Evolutionary conservation across 208 protist species (phyloP).

Genomic region (Trypanosoma theileri): DNA sequence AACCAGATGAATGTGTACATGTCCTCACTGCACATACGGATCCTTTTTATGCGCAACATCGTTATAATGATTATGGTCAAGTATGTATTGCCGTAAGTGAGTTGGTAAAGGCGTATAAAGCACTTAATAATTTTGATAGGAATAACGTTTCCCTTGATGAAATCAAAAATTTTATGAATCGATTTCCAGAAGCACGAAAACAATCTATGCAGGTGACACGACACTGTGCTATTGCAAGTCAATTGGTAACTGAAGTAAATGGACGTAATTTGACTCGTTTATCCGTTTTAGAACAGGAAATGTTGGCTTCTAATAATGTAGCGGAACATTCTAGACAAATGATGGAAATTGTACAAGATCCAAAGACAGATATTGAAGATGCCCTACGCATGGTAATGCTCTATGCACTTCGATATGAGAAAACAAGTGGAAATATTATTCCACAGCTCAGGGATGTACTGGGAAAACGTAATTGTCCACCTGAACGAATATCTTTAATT

Average conservation of each 20-base stretch:
- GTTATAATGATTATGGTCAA: slow-evolving; percentile 97
- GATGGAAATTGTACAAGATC: slow-evolving; percentile 80
- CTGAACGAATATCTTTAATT: slow-evolving; percentile 66
- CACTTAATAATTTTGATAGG: slow-evolving; percentile 82
- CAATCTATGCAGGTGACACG: slow-evolving; percentile 80
- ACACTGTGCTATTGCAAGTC: slow-evolving; percentile 77
- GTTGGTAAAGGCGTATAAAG: slow-evolving; percentile 95
- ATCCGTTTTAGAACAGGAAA: slow-evolving; percentile 87
- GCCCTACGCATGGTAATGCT: slow-evolving; percentile 78
- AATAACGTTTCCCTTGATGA: slow-evolving; percentile 83
- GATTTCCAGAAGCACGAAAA: slow-evolving; percentile 80
- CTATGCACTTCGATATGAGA: slow-evolving; percentile 80
- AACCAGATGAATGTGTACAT: slow-evolving; percentile 75
- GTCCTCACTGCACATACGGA: slow-evolving; percentile 88
- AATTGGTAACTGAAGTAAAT: slow-evolving; percentile 81
- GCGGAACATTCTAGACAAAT: slow-evolving; percentile 75
- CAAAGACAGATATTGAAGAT: slow-evolving; percentile 82
- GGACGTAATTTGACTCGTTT: slow-evolving; percentile 77
- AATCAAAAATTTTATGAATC: slow-evolving; percentile 85
- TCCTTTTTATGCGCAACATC: slow-evolving; percentile 94
- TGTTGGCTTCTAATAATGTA: slow-evolving; percentile 69
- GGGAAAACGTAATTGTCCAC: slow-evolving; percentile 52
- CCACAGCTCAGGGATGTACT: slow-evolving; percentile 65
- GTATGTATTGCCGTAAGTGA: slow-evolving; percentile 94
- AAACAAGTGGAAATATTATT: slow-evolving; percentile 63